These are phyloP conservation scores for Trichophyton equinum DNA, from an alignment of 2,329 filamentous ascomycete species.

Conservation along the genomic window DNA sequence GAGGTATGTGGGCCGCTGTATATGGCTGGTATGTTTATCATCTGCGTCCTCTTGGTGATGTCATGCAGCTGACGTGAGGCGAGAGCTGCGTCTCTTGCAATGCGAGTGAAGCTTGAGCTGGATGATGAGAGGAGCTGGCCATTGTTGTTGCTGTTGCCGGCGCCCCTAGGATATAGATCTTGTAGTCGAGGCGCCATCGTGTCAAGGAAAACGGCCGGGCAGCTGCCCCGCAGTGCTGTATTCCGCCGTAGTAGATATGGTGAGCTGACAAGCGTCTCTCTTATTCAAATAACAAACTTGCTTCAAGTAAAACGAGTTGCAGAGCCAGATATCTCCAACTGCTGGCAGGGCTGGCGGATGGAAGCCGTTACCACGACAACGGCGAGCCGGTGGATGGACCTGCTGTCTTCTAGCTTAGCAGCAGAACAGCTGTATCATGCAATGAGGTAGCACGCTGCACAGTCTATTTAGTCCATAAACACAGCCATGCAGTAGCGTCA, in stretches of 20 bases:
- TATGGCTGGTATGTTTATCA: conserved; percentile 46
- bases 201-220: neutral
- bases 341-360: neutral
- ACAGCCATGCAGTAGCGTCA: neutral
- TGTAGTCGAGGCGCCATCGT: neutral
- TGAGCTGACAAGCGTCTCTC: neutral
- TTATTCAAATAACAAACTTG: neutral
- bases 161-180: neutral
- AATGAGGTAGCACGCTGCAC: no score
- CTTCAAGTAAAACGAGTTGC: neutral
- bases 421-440: neutral
- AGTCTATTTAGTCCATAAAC: neutral
- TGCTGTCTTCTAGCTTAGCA: neutral
- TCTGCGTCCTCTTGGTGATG: conserved; percentile 17
- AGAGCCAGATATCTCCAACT: neutral
- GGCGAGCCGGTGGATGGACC: neutral
- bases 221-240: neutral
- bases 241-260: neutral
- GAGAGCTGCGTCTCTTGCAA: neutral
- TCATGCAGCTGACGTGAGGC: neutral
- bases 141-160: neutral
- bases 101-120: neutral
- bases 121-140: neutral
- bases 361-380: conserved; percentile 1
- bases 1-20: conserved; percentile 44